Percentiles rank a stretch among this genome's conserved stretches.
These are phyloP conservation scores for Pyricularia pennisetigena DNA, from an alignment of 2,329 filamentous ascomycete species.

Conservation along the genomic window DNA sequence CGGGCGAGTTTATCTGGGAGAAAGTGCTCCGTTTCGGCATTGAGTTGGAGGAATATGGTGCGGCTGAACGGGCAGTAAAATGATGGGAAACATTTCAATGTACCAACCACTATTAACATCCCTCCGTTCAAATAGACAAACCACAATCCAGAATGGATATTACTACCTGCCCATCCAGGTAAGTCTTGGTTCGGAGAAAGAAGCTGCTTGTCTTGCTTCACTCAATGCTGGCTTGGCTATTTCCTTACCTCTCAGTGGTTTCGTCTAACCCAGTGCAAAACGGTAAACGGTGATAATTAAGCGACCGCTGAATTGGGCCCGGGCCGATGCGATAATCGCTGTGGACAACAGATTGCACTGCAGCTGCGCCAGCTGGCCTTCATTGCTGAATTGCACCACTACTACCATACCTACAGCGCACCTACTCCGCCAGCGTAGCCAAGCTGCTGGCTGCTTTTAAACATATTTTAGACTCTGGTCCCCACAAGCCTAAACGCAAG, in stretches of 20 bases:
- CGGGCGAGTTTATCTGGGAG: neutral
- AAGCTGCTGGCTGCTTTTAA: neutral
- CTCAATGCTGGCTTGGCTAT: neutral
- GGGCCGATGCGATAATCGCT: neutral
- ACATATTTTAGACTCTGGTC: neutral
- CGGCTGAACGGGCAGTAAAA: neutral
- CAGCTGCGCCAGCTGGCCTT: neutral
- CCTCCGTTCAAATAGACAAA: neutral
- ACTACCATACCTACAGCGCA: neutral
- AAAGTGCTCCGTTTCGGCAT: no score
- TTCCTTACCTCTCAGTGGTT: neutral
- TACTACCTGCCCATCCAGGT: neutral
- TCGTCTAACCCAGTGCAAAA: neutral
- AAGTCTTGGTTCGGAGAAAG: neutral
- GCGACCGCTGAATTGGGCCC: neutral
- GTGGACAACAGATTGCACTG: neutral
- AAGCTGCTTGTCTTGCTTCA: neutral
- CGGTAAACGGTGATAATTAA: neutral
- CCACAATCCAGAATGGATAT: neutral
- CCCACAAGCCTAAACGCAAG: neutral
- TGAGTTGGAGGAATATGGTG: neutral
- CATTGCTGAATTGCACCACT: neutral
- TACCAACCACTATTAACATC: neutral
- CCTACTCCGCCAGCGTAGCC: neutral
- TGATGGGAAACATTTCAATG: neutral